Conservation (phyloP, 441 rosid species). For the Bruguiera hainesii region DNA sequence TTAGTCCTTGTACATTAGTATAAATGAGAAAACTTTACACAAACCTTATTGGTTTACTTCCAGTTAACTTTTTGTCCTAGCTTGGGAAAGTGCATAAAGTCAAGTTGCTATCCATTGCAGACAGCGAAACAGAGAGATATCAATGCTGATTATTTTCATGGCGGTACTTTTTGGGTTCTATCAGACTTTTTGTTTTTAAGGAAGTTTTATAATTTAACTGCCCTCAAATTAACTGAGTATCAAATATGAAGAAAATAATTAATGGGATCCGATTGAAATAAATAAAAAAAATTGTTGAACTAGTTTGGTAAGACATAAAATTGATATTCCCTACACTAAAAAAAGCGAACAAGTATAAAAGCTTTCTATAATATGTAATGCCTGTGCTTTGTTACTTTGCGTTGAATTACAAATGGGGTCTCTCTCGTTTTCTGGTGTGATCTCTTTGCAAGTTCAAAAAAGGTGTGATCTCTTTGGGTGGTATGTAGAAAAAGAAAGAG, state of each 20-base stretch:
- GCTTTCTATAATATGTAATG: neutral
- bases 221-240: no score
- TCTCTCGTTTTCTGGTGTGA: constrained; percentile 18
- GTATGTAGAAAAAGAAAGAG: neutral
- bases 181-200: no score
- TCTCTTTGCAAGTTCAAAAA: neutral
- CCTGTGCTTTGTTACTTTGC: constrained; percentile 1
- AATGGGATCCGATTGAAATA: no score
- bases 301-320: no score
- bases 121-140: neutral
- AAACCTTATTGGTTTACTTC: constrained; percentile 6
- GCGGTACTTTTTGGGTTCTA: no score
- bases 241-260: no score
- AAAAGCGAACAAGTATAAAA: no score
- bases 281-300: no score
- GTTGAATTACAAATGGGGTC: neutral
- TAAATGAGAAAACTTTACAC: constrained; percentile 12
- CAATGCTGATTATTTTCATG: neutral
- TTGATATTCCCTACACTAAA: no score
- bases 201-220: no score
- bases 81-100: constrained; percentile 13
- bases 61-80: constrained; percentile 20
- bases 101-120: constrained; percentile 12
- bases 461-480: constrained; percentile 3
- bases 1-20: constrained; percentile 10